Evolutionary conservation across 2,329 filamentous ascomycete species (phyloP), one percentile per base, ranked within the genome.

Genomic region (Colletotrichum chrysophilum): DNA sequence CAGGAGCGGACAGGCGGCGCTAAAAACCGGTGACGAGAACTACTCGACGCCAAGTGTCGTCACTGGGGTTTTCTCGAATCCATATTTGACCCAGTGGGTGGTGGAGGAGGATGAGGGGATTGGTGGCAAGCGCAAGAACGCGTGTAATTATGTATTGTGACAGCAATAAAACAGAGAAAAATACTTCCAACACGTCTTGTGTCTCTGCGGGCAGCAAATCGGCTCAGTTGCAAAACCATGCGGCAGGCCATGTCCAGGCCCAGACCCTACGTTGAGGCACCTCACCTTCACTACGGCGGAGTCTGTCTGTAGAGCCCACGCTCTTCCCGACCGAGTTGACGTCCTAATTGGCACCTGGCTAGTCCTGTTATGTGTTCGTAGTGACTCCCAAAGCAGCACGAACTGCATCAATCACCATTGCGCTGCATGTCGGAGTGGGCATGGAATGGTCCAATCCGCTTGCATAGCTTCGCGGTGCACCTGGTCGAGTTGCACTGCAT

Each of bases 21-120:
- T 69, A 69, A 60, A 52, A 52, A n/a, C 55, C 64, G 64, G 48
- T 65, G 65, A 60, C 64, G 26, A 43, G 34, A 21, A 52, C 55
- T 58, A 60, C 34, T 69, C 12, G 43, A 67, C 69, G 69, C 69
- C 55, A 60, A 68, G 56, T 75, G 56, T 69, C 70, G 70, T 75
- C 74, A 68, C 70, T 48, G 36, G 64, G n/a, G n/a, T 52, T 26
- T 34, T 30, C 43, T 58, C 30, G 52, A 66, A 55, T 24, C 52
- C n/a, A 36, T 48, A 48, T 34, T 34, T 18, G 24, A 16, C 38
- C 38, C 13, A 62, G 55, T 66, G 38, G 56, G 13, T 55, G 69
- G n/a, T 38, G 62, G 62, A 68, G 18, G 21, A 62, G 24, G 26
- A 72, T 21, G 56, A 60, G 21, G 56, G 36, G 56, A 52, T 28